Conservation (phyloP, 2,329 filamentous ascomycete species). For the Cladobotryum protrusum region DNA sequence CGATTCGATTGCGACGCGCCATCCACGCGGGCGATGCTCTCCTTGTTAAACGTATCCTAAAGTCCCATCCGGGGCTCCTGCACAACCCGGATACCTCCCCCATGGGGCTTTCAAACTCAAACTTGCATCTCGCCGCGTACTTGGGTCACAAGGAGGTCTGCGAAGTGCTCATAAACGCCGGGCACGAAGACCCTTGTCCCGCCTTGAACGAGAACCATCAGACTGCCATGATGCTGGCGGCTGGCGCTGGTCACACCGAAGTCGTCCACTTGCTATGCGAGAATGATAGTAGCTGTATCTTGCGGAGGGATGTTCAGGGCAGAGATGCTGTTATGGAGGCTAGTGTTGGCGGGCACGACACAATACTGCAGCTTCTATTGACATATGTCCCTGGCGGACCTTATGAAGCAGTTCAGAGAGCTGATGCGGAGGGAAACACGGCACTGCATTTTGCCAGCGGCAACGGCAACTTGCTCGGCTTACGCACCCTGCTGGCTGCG, state of each 20-base stretch:
- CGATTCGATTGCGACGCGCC: conserved; percentile 71
- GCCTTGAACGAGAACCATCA: conserved; percentile 74
- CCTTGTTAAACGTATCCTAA: conserved; percentile 71
- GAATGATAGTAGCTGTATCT: conserved; percentile 55
- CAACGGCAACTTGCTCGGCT: conserved; percentile 70
- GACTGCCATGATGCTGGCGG: conserved; percentile 76
- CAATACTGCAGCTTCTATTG: conserved; percentile 57
- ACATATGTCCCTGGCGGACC: conserved; percentile 54
- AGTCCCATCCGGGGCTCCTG: conserved; percentile 62
- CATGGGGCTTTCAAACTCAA: conserved; percentile 68
- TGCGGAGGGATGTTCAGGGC: conserved; percentile 59
- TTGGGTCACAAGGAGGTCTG: conserved; percentile 66
- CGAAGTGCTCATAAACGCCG: conserved; percentile 62
- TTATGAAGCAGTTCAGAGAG: conserved; percentile 45
- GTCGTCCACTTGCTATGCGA: conserved; percentile 67
- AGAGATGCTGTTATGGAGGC: conserved; percentile 68
- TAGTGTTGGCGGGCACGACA: conserved; percentile 54
- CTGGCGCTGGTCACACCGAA: conserved; percentile 61
- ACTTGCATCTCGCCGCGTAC: conserved; percentile 71
- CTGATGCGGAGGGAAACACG: conserved; percentile 73
- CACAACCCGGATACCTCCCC: conserved; percentile 73
- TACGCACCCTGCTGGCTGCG: conserved; percentile 70
- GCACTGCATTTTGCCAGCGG: conserved; percentile 81
- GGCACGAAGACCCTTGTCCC: conserved; percentile 68
- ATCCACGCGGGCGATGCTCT: conserved; percentile 67